phyloP scores from a whole-genome alignment of 2,329 filamentous ascomycete genomes.

The Claviceps maximensis region DNA sequence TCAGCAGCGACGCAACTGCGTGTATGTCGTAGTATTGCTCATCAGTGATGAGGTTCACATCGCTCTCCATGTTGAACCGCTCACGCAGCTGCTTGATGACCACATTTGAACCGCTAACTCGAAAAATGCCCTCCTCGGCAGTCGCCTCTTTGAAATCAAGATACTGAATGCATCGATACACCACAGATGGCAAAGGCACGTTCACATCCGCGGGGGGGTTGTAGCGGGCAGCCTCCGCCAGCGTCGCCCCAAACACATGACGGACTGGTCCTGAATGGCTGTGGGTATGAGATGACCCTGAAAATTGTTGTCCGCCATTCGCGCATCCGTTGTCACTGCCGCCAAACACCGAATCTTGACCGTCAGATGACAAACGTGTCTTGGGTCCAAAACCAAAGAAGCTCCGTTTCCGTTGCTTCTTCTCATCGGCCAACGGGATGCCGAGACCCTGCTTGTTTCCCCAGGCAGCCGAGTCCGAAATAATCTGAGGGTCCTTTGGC shows the following conservation, averaged over 20 bases:
- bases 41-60: conserved; percentile 73
- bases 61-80: conserved; percentile 84
- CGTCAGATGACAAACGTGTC: conserved; percentile 43
- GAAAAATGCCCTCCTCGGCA: conserved; percentile 88
- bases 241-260: conserved; percentile 71
- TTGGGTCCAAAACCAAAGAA: conserved; percentile 58
- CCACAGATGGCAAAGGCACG: conserved; percentile 74
- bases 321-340: conserved; percentile 32
- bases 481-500: conserved; percentile 71
- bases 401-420: conserved; percentile 67
- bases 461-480: conserved; percentile 73
- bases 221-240: conserved; percentile 75
- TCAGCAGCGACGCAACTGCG: conserved; percentile 84
- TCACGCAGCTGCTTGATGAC: conserved; percentile 85
- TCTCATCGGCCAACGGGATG: conserved; percentile 50
- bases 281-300: conserved; percentile 14
- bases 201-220: conserved; percentile 61
- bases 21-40: conserved; percentile 90
- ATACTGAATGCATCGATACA: conserved; percentile 92
- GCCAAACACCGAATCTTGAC: conserved; percentile 41
- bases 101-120: conserved; percentile 90
- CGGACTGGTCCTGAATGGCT: conserved; percentile 42
- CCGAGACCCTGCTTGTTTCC: conserved; percentile 56
- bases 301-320: conserved; percentile 21
- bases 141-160: conserved; percentile 70